phyloP scores from a whole-genome alignment of 176 grass and related monocot species.

The Aegilops speltoides region DNA sequence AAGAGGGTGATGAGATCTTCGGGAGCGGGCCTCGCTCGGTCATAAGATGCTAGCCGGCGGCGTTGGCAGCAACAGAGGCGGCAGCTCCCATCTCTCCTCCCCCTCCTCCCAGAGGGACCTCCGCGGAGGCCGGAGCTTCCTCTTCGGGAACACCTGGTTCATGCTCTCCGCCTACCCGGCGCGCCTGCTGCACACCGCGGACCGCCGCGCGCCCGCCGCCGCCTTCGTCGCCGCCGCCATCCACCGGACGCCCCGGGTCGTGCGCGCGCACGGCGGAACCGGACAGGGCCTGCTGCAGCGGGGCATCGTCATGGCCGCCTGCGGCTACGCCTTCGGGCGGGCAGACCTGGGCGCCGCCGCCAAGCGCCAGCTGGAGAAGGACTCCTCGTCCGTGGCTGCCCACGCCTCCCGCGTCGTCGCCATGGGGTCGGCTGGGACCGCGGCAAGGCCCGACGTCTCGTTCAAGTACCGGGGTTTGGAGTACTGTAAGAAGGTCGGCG shows the following conservation, averaged over 20 bases:
- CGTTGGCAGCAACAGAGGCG: neutral
- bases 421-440: constrained; percentile 18
- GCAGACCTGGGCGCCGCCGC: constrained; percentile 33
- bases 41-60: constrained; percentile 52
- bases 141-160: constrained; percentile 83
- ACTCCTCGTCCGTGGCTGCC: neutral
- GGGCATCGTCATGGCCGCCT: constrained; percentile 58
- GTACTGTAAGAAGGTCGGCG: constrained; percentile 48
- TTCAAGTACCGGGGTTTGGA: constrained; percentile 56
- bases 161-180: constrained; percentile 56
- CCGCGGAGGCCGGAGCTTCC: constrained; percentile 55
- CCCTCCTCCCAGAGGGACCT: constrained; percentile 49
- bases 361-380: constrained; percentile 41
- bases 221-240: constrained; percentile 42
- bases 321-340: constrained; percentile 40
- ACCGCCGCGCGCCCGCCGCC: constrained; percentile 41
- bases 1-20: constrained; percentile 55
- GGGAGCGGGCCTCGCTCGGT: constrained; percentile 30
- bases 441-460: constrained; percentile 34
- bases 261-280: constrained; percentile 35
- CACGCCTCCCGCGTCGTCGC: neutral
- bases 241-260: constrained; percentile 39
- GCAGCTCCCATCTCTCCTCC: constrained; percentile 46
- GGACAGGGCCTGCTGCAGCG: constrained; percentile 58
- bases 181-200: constrained; percentile 50